These are phyloP conservation scores for Aspergillus viridinutans DNA, from an alignment of 2,329 filamentous ascomycete species.

Conservation along the genomic window DNA sequence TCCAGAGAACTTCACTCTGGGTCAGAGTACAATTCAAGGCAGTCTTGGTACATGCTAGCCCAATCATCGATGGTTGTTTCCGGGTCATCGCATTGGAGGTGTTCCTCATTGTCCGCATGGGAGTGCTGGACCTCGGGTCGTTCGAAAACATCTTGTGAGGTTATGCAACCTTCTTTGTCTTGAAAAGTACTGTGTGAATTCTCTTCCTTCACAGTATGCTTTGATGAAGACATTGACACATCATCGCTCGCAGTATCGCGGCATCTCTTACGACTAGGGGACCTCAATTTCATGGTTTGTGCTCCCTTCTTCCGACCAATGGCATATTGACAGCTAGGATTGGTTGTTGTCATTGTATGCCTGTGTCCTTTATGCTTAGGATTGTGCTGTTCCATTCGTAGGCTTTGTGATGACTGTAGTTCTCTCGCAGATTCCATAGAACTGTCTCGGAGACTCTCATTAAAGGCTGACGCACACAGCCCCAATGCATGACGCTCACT, in stretches of 20 bases:
- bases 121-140: slow-evolving; percentile 1
- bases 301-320: slow-evolving; percentile 10
- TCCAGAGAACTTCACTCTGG: slow-evolving; percentile 13
- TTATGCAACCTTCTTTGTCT: neutral
- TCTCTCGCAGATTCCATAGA: slow-evolving; percentile 6
- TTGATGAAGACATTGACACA: neutral
- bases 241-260: neutral
- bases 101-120: neutral
- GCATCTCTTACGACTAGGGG: slow-evolving; percentile 2
- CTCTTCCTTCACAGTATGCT: neutral
- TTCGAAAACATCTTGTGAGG: neutral
- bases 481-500: slow-evolving; percentile 1
- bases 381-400: slow-evolving; percentile 10
- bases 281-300: slow-evolving; percentile 9
- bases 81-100: slow-evolving; percentile 11
- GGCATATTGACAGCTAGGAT: slow-evolving; percentile 5
- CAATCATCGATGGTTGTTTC: slow-evolving; percentile 18
- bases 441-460: slow-evolving; percentile 2
- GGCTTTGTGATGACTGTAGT: slow-evolving; percentile 10
- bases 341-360: slow-evolving; percentile 2
- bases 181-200: neutral
- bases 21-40: slow-evolving; percentile 22
- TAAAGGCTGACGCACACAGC: neutral
- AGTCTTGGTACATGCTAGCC: slow-evolving; percentile 22
- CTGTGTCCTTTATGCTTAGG: slow-evolving; percentile 8